Base-by-base conservation (phyloP, 495 filamentous ascomycete genomes). In the Neurospora africana region DNA sequence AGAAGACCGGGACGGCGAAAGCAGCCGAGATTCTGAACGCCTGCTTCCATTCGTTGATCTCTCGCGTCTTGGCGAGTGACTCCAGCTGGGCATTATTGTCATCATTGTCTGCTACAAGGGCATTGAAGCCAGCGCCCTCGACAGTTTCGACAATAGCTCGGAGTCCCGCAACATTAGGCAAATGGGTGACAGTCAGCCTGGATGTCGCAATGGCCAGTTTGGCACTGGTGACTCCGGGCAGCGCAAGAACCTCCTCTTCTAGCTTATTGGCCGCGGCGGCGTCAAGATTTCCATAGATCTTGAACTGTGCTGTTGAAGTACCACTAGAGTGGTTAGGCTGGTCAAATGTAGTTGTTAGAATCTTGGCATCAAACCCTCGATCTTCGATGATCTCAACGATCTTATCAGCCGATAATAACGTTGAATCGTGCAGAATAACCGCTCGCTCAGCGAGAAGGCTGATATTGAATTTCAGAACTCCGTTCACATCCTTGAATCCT, bases 61-160 rank as follows among this genome's bases (percentile, higher is more conserved):
- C 95, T 72, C 92, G 94, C 0, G 95, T 98, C 80, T 99, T 99
- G 11, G 96, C 90, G 4, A 99, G 84, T 1, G 95, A 98, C 78
- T 99, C 92, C 2, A 99, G 86, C 78, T 99, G 95, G 5, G 96
- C 95, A 79, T 97, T 97, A 77, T 94, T 98, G 78, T 99, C 96
- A 72, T 98, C 93, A 53, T 90, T 89, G 75, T 98, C 94, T 3
- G 95, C 90, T 33, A 97, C 84, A 7, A 99, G 83, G 10, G 95
- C 95, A 78, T 98, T 97, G 80, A 92, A 92, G 5, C 93, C 92
- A 9, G 86, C 81, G 27, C 84, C 85, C 81, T 99, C 95, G 68
- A 97, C 89, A 11, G 89, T 83, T 72, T 93, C 92, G 23, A 98
- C 94, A 44, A 98, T 84, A 13, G 87, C 87, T 35, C 95, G 91